A percentile compares a stretch with the other conserved stretches of the same genome.
phyloP scores from a whole-genome alignment of 345 rosid genomes.

The Citrus maxima region DNA sequence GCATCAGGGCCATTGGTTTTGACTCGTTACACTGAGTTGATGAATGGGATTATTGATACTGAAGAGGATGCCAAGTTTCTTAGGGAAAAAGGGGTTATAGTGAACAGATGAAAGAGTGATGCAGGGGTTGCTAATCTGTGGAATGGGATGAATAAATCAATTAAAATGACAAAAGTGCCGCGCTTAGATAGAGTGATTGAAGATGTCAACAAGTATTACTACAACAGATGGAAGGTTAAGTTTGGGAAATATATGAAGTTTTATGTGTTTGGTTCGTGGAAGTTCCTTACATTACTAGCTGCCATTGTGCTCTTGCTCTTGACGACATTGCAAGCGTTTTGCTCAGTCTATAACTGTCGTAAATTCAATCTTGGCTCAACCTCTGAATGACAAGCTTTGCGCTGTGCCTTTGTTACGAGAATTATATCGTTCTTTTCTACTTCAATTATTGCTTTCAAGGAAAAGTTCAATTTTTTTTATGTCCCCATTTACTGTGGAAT shows the following conservation, averaged over 20 bases:
- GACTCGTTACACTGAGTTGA: conserved; percentile 69
- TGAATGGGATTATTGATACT: conserved; percentile 69
- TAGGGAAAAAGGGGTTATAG: conserved; percentile 49
- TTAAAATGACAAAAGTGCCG: conserved; percentile 53
- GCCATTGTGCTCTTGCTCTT: conserved; percentile 44
- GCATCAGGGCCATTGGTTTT: conserved; percentile 17
- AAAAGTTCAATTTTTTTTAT: too few species aligned
- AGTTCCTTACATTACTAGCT: conserved; percentile 44
- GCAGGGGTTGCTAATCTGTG: conserved; percentile 59
- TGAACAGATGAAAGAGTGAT: conserved; percentile 33
- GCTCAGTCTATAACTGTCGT: conserved; percentile 30
- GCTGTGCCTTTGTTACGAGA: neutral
- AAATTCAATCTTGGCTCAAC: neutral
- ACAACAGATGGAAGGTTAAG: conserved; percentile 63
- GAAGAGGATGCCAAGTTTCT: conserved; percentile 61
- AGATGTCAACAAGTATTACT: too few species aligned
- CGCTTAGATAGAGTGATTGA: conserved; percentile 57
- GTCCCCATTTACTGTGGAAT: too few species aligned
- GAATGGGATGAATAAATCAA: conserved; percentile 78
- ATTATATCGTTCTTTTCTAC: neutral
- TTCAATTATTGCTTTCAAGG: too few species aligned
- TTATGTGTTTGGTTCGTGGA: conserved; percentile 63
- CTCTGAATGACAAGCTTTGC: neutral
- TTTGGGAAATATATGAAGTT: conserved; percentile 32
- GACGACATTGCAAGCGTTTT: conserved; percentile 48